phyloP scores from a whole-genome alignment of 805 yeast genomes.

The Candida koratica region DNA sequence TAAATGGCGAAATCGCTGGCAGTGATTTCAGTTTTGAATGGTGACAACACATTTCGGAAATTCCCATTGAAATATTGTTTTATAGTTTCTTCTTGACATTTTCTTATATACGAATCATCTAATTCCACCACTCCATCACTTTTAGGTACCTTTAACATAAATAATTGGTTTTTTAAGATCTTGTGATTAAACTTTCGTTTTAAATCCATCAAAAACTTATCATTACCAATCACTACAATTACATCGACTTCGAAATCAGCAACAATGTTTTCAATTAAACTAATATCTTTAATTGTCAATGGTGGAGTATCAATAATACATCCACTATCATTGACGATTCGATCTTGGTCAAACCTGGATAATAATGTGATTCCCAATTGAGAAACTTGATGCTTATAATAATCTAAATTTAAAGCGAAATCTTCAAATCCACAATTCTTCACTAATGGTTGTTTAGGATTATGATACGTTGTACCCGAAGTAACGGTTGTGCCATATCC shows the following conservation, averaged over 20 bases:
- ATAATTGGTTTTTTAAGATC: constrained; percentile 25
- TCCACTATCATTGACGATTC: constrained; percentile 46
- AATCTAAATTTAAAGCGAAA: constrained; percentile 51
- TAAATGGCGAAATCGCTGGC: constrained; percentile 57
- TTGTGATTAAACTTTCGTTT: constrained; percentile 45
- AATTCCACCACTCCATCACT: constrained; percentile 76
- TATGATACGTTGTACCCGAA: constrained; percentile 70
- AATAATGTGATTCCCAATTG: constrained; percentile 49
- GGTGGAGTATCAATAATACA: constrained; percentile 74
- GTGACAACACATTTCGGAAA: constrained; percentile 62
- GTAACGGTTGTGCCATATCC: constrained; percentile 76
- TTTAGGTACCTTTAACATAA: constrained; percentile 58
- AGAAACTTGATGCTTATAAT: constrained; percentile 48
- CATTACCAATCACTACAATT: constrained; percentile 72
- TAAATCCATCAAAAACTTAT: constrained; percentile 61
- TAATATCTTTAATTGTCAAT: constrained; percentile 46
- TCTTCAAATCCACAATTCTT: constrained; percentile 71
- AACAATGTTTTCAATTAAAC: constrained; percentile 53
- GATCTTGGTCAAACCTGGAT: constrained; percentile 50
- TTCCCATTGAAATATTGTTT: constrained; percentile 89
- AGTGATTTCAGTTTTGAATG: constrained; percentile 78
- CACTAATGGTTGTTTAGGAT: constrained; percentile 87
- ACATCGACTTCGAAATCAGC: constrained; percentile 56
- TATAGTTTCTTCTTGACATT: constrained; percentile 70
- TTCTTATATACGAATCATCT: constrained; percentile 65